Percentiles rank a stretch among this genome's conserved stretches.
Conservation (phyloP, 2,329 filamentous ascomycete species). For the Drechslerella dactyloides region DNA sequence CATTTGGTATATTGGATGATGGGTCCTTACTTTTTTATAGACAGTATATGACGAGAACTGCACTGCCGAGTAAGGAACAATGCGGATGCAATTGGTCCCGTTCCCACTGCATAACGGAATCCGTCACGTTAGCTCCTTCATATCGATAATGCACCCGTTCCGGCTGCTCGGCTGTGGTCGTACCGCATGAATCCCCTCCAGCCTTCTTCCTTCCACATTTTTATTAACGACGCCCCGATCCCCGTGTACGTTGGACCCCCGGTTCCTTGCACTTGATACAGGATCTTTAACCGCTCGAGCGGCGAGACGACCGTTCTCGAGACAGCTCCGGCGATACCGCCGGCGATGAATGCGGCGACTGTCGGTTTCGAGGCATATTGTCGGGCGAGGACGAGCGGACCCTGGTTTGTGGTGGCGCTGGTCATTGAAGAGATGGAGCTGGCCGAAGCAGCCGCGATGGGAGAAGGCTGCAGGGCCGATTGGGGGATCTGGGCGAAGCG, state of each 20-base stretch:
- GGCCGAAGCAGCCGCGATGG: conserved; percentile 43
- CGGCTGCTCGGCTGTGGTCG: conserved; percentile 19
- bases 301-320: conserved; percentile 96
- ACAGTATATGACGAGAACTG: conserved; percentile 98
- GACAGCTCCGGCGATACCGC: conserved; percentile 93
- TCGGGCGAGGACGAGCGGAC: conserved; percentile 16
- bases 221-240: conserved; percentile 82
- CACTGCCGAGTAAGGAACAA: conserved; percentile 96
- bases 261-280: conserved; percentile 93
- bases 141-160: conserved; percentile 11
- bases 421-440: conserved; percentile 48
- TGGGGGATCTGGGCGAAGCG: conserved; percentile 15
- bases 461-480: conserved; percentile 31
- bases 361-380: conserved; percentile 77
- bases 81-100: conserved; percentile 96
- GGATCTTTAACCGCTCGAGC: conserved; percentile 91
- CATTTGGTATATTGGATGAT: background rate
- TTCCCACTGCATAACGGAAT: conserved; percentile 67
- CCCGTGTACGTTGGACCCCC: conserved; percentile 93
- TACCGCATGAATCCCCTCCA: conserved; percentile 92
- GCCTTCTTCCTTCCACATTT: conserved; percentile 97
- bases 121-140: conserved; percentile 16
- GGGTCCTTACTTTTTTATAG: conserved; percentile 79
- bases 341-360: conserved; percentile 88
- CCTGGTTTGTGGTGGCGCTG: conserved; percentile 33